Conservation (phyloP, 2,329 filamentous ascomycete species). For the Colletotrichum spinosum region DNA sequence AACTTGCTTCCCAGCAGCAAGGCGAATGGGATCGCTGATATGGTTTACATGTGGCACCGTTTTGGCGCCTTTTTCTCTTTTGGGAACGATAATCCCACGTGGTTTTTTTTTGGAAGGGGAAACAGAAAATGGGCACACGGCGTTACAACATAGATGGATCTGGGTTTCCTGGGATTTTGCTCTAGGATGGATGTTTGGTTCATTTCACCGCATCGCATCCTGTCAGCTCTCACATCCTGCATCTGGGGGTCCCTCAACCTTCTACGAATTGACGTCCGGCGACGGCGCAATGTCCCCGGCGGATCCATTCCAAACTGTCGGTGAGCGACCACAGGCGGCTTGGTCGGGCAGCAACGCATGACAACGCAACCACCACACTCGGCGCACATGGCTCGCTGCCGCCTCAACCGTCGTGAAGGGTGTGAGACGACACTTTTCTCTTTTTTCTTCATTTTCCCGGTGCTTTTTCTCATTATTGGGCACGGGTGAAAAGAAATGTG, state of each 20-base stretch:
- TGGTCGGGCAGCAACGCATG: constrained; percentile 38
- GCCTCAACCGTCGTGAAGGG: constrained; percentile 32
- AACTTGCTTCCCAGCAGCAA: constrained; percentile 53
- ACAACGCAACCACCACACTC: constrained; percentile 37
- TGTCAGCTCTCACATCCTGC: constrained; percentile 37
- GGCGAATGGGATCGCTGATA: constrained; percentile 34
- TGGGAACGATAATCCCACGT: too few species aligned
- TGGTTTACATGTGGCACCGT: constrained; percentile 38
- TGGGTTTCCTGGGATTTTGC: constrained; percentile 27
- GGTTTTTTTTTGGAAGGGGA: constrained; percentile 29
- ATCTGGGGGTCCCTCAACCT: constrained; percentile 32
- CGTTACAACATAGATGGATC: constrained; percentile 37
- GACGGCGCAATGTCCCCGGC: constrained; percentile 32
- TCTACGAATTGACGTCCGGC: constrained; percentile 24
- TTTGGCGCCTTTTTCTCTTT: too few species aligned
- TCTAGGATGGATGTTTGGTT: constrained; percentile 3
- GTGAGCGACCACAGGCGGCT: constrained; percentile 28
- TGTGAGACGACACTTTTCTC: constrained; percentile 27
- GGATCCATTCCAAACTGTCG: constrained; percentile 37
- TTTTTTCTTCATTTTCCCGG: constrained; percentile 13
- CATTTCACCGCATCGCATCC: background rate
- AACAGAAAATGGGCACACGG: constrained; percentile 30
- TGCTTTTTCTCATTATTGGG: constrained; percentile 4
- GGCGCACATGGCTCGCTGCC: constrained; percentile 33
- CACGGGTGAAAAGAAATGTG: constrained; percentile 30